Evolutionary conservation across 805 yeast genomes (phyloP).

Genomic region (Candida gorgasii): DNA sequence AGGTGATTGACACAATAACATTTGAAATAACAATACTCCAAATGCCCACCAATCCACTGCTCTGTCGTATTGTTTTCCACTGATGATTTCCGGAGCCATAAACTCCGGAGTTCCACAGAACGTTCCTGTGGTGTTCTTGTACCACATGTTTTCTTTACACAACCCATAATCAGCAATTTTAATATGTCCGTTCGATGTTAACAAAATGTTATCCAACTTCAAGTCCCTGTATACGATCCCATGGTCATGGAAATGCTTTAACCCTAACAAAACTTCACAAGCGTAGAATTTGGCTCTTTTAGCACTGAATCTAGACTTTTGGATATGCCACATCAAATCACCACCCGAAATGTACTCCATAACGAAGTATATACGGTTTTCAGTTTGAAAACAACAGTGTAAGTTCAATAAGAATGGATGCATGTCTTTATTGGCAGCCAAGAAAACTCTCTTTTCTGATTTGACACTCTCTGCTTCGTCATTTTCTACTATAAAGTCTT

Average conservation of each 20-base stretch:
- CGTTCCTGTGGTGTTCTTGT: slow-evolving; percentile 82
- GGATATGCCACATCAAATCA: slow-evolving; percentile 99
- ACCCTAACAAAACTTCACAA: slow-evolving; percentile 88
- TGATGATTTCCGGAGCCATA: slow-evolving; percentile 97
- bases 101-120: slow-evolving; percentile 99
- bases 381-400: slow-evolving; percentile 97
- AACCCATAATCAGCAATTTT: slow-evolving; percentile 97
- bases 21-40: slow-evolving; percentile 94
- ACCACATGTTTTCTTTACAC: slow-evolving; percentile 92
- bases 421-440: slow-evolving; percentile 77
- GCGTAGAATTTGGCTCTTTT: slow-evolving; percentile 96
- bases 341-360: slow-evolving; percentile 99
- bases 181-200: slow-evolving; percentile 90
- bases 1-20: slow-evolving; percentile 95
- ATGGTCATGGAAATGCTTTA: slow-evolving; percentile 91
- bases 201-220: slow-evolving; percentile 89
- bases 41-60: slow-evolving; percentile 99
- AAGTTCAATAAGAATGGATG: slow-evolving; percentile 93
- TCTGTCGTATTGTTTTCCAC: slow-evolving; percentile 89
- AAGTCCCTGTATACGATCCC: slow-evolving; percentile 96
- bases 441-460: slow-evolving; percentile 91
- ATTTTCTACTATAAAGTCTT: slow-evolving; percentile 91
- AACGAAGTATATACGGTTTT: slow-evolving; percentile 93
- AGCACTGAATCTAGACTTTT: slow-evolving; percentile 83
- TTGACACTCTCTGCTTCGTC: slow-evolving; percentile 95